Evolutionary conservation across 345 rosid species (phyloP), one percentile per base, ranked within the genome.

Genomic region (Brassica nigra): DNA sequence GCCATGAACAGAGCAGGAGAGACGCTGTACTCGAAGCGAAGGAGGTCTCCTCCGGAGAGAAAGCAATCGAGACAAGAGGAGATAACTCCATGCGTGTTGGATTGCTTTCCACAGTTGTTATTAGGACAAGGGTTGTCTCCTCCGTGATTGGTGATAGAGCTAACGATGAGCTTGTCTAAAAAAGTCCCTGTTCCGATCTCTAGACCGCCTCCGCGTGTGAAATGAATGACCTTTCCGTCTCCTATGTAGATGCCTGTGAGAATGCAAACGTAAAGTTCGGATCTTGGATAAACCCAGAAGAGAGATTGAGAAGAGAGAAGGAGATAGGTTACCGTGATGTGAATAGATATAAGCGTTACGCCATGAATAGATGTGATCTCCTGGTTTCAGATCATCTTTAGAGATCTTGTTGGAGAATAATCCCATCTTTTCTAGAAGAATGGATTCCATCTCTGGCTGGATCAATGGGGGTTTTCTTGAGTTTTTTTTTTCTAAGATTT

Each of bases 281-380:
- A 31, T 63, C 42, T 63, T 63, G 2, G 23, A 3, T 6, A 31
- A 66, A 37, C 54, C 52, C 70, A 37, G 54, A 66, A 66, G 11
- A n/a, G 16, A 62, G 7, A 62, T 62, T 6, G 66, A 57, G 30
- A 4, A 23, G 27, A 20, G 10, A 16, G 31, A 12, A n/a, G 37
- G 80, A 82, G 76, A 75, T 16, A 4, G 67, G 72, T 44, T 37
- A 91, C 97, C 97, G 80, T 93, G 98, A 76, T 91, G 98, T 18
- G 92, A 83, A 64, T 91, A 93, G 58, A 86, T 23, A 82, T 85
- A 93, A 76, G 87, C 91, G 30, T 58, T 77, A 54, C 95, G 86
- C 95, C 97, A 93, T 2, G 98, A 87, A 76, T 91, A 93, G 74
- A 93, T 89, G 78, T 93, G 98, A 86, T 91, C 95, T 10, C 95